A percentile compares a stretch with the other conserved stretches of the same genome.
Evolutionary conservation across 2,329 filamentous ascomycete species (phyloP).

Genomic region (Dothistroma septosporum): DNA sequence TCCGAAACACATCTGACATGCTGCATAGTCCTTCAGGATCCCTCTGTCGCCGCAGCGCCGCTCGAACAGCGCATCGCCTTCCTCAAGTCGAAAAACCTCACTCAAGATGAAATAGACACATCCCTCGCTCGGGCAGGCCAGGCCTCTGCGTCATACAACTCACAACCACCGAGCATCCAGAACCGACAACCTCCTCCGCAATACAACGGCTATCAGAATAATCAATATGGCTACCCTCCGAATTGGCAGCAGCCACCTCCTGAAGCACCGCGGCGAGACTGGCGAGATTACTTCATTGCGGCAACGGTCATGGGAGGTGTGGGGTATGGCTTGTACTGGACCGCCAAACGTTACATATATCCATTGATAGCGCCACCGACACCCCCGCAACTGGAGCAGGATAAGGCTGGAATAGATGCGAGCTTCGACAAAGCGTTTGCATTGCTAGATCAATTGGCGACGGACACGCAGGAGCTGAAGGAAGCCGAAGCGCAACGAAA

Average conservation of each 20-base stretch:
- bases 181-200: conserved; percentile 27
- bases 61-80: conserved; percentile 90
- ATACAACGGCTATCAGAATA: conserved; percentile 38
- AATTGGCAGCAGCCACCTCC: conserved; percentile 55
- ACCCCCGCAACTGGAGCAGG: conserved; percentile 85
- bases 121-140: conserved; percentile 73
- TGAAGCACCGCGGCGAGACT: conserved; percentile 73
- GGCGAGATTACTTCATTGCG: conserved; percentile 99
- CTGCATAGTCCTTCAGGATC: conserved; percentile 79
- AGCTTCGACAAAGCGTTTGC: conserved; percentile 90
- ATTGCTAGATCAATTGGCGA: conserved; percentile 83
- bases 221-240: conserved; percentile 34
- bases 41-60: conserved; percentile 82
- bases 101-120: conserved; percentile 86
- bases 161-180: conserved; percentile 44
- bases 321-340: conserved; percentile 79
- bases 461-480: conserved; percentile 86
- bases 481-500: conserved; percentile 79
- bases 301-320: conserved; percentile 89
- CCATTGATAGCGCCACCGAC: conserved; percentile 91
- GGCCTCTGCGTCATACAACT: conserved; percentile 43
- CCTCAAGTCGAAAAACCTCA: conserved; percentile 92
- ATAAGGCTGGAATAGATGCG: conserved; percentile 88
- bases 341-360: conserved; percentile 89
- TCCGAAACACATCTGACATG: background rate